These are phyloP conservation scores for Kurtzmaniella quercitrusa DNA, from an alignment of 1,139 yeast species.

Conservation along the genomic window DNA sequence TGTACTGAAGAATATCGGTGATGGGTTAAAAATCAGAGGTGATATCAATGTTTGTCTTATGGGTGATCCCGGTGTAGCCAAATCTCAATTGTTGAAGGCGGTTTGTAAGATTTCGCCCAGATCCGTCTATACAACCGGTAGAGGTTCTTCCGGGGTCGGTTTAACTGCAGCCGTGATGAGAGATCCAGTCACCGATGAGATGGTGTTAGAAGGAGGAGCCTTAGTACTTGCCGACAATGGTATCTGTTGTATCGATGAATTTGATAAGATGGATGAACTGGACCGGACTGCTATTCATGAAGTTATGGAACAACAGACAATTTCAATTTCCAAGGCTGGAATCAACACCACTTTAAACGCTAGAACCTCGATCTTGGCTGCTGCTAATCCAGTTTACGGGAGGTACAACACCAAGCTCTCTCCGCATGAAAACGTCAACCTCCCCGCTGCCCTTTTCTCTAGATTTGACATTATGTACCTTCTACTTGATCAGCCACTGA, in stretches of 20 bases:
- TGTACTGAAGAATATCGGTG: conserved; percentile 90
- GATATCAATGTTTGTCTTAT: conserved; percentile 93
- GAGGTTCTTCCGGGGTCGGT: conserved; percentile 99
- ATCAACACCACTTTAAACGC: conserved; percentile 96
- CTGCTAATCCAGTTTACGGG: conserved; percentile 96
- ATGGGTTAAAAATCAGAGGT: conserved; percentile 96
- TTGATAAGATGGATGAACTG: conserved; percentile 96
- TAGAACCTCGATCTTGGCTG: conserved; percentile 91
- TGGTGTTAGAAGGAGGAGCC: conserved; percentile 99
- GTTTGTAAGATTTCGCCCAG: conserved; percentile 93
- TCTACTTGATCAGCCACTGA: conserved; percentile 78
- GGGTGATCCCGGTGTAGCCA: conserved; percentile 99
- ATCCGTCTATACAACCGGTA: conserved; percentile 96
- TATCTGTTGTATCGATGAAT: conserved; percentile 97
- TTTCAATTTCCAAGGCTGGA: conserved; percentile 96
- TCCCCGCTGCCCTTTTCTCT: conserved; percentile 94
- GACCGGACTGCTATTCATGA: conserved; percentile 98
- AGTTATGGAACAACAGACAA: conserved; percentile 99
- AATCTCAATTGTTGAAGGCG: conserved; percentile 90
- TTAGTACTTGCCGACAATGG: conserved; percentile 96
- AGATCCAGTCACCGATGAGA: conserved; percentile 97
- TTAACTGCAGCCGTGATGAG: conserved; percentile 98
- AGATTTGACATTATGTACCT: conserved; percentile 90
- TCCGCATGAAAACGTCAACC: conserved; percentile 91
- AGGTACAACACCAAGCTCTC: conserved; percentile 87